Evolutionary conservation across 2,329 filamentous ascomycete genomes (phyloP).

Genomic region (Alternaria sp.): DNA sequence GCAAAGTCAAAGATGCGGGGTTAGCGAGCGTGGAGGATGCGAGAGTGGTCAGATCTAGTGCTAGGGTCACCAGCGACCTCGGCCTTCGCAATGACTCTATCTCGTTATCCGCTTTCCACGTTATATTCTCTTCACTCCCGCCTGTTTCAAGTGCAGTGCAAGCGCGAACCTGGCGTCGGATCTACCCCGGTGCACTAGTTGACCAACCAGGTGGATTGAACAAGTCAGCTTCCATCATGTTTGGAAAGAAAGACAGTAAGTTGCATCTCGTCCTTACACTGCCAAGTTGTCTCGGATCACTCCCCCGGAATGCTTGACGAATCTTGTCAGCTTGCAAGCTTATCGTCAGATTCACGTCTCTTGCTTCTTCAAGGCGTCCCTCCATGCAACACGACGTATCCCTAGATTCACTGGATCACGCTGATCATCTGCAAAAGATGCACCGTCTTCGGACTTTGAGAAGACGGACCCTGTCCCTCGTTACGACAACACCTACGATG

Average conservation of each 20-base stretch:
- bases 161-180: conserved; percentile 3
- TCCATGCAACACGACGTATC: not conserved
- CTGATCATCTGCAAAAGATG: conserved; percentile 30
- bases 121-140: conserved; percentile 10
- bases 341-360: conserved; percentile 2
- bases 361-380: not conserved
- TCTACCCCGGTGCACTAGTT: conserved; percentile 12
- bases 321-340: conserved; percentile 10
- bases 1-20: conserved; percentile 30
- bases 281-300: conserved; percentile 18
- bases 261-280: conserved; percentile 14
- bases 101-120: not conserved
- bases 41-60: conserved; percentile 15
- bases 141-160: conserved; percentile 1
- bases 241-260: conserved; percentile 46
- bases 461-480: conserved; percentile 27
- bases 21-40: conserved; percentile 23
- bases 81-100: conserved; percentile 17
- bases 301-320: conserved; percentile 6
- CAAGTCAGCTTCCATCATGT: conserved; percentile 33
- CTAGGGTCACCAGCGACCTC: conserved; percentile 26
- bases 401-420: not conserved
- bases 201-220: not conserved
- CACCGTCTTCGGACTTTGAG: conserved; percentile 26
- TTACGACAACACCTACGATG: conserved; percentile 50